Evolutionary conservation across 768 basidiomycete species (phyloP), one percentile per base, ranked within the genome.

Genomic region (Tylopilus felleus): DNA sequence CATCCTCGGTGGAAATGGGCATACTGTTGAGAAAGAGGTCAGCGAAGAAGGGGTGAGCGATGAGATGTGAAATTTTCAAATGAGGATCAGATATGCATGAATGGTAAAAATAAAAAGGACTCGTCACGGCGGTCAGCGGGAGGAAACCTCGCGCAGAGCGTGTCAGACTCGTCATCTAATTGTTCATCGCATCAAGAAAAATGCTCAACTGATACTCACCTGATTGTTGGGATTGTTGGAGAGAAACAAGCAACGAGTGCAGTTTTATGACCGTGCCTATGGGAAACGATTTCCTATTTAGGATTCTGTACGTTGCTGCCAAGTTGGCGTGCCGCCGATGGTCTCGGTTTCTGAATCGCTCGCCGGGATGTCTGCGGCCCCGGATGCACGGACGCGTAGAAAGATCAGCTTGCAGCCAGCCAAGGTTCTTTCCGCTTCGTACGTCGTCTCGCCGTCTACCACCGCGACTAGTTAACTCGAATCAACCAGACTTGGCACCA

Each of bases 81-180:
- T 12, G 51, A 67, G 63, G 64, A 73, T 92, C 91, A 93, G 91
- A 75, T 77, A 86, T 77, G 90, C 91, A 93, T 93, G 91, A 93
- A 93, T 93, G 90, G 90, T 88, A 88, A 75, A 77, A 65, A 55
- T 71, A 74, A 71, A 67, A 73, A 70, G 55, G 75, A 74, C 63
- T 91, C 89, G 81, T 90, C 90, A 86, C 65, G 57, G 75, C 60
- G 54, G 42, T 73, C 69, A 54, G 61, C 60, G 72, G 69, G 77
- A 80, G 82, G 84, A 82, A 84, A 80, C 84, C 84, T 80, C 76
- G 75, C 61, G 66, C 56, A 66, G 57, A 62, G 69, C 68, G 65
- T 67, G 72, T 93, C 91, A 76, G 91, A 93, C 91, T 93, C 90
- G 90, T 83, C 82, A 83, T 83, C 82, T 81, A 70, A 52, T 59